phyloP scores from a whole-genome alignment of 164 flowering plant species.

The Taxillus chinensis region DNA sequence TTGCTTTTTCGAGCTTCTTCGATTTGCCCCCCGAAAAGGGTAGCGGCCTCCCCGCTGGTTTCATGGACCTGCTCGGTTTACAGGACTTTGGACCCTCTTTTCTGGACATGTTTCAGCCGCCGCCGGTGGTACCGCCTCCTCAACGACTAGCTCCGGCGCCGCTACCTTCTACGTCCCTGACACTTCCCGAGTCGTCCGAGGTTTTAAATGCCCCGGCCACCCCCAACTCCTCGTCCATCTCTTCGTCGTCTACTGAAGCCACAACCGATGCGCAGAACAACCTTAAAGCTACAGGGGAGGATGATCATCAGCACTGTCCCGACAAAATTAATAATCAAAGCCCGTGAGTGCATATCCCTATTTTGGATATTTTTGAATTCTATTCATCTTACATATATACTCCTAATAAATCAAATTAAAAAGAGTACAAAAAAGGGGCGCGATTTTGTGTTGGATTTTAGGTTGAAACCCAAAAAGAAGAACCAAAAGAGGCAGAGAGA shows the following conservation, averaged over 20 bases:
- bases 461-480: conserved; percentile 74
- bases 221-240: conserved; percentile 63
- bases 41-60: conserved; percentile 18
- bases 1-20: conserved; percentile 21
- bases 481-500: conserved; percentile 61
- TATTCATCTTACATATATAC: no score
- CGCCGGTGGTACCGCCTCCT: conserved; percentile 6
- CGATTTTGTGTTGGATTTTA: conserved; percentile 9
- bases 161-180: conserved; percentile 12
- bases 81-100: conserved; percentile 20
- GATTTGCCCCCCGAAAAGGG: conserved; percentile 21
- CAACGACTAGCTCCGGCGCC: not conserved
- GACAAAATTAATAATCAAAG: conserved; percentile 47
- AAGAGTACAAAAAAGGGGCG: not conserved
- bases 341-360: no score
- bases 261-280: conserved; percentile 20
- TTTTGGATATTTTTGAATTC: no score
- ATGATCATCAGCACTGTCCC: conserved; percentile 24
- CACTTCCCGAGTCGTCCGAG: conserved; percentile 38
- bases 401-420: not conserved
- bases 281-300: conserved; percentile 9
- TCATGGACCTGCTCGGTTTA: conserved; percentile 47
- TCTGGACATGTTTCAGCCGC: not conserved
- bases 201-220: conserved; percentile 55
- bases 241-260: conserved; percentile 63